These are phyloP conservation scores for Suillus americanus DNA, from an alignment of 768 basidiomycete species.

Conservation along the genomic window DNA sequence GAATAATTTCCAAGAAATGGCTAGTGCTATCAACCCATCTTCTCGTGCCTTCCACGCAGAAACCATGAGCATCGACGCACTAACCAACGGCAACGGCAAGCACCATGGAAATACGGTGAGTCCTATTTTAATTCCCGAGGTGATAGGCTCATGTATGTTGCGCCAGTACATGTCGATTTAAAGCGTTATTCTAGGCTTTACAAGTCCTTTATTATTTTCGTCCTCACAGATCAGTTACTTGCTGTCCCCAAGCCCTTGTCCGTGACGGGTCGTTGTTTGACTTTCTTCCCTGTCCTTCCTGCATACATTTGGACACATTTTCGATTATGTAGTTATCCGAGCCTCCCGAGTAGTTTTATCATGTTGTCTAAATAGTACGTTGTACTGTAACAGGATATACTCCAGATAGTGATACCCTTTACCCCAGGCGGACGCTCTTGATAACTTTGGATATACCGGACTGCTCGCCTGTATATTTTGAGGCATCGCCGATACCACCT, in stretches of 20 bases:
- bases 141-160: background rate
- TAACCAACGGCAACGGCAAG: slow-evolving; percentile 19
- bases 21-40: slow-evolving; percentile 23
- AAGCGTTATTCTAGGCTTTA: slow-evolving; percentile 21
- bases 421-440: slow-evolving; percentile 78
- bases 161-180: slow-evolving; percentile 26
- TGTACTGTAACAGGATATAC: slow-evolving; percentile 1
- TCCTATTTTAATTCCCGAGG: background rate
- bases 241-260: background rate
- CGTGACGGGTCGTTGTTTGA: background rate
- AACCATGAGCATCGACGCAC: slow-evolving; percentile 8
- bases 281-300: background rate
- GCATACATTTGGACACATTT: slow-evolving; percentile 9
- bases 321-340: slow-evolving; percentile 3
- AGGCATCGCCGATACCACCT: slow-evolving; percentile 72
- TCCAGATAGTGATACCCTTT: slow-evolving; percentile 7
- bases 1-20: slow-evolving; percentile 42
- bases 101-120: slow-evolving; percentile 24
- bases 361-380: slow-evolving; percentile 7
- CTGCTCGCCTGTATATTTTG: slow-evolving; percentile 88
- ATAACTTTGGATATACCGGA: slow-evolving; percentile 90
- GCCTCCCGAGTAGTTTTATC: background rate
- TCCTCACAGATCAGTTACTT: background rate
- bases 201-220: slow-evolving; percentile 18
- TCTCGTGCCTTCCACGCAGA: slow-evolving; percentile 20